Conservation (phyloP, 352 stramenopile genomes). For the Pythium periplocum region DNA sequence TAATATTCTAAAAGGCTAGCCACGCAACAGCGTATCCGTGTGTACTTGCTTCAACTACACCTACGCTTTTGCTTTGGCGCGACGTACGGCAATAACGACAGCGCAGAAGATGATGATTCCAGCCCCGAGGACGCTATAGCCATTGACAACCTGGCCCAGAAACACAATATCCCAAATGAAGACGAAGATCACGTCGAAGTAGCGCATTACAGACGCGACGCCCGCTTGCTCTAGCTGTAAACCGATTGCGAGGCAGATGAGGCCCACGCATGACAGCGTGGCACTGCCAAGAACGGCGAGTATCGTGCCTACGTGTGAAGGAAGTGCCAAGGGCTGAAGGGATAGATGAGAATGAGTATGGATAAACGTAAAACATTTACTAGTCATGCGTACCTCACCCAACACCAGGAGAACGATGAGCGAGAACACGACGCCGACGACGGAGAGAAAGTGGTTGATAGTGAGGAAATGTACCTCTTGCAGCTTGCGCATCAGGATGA, state of each 20-base stretch:
- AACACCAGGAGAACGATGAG: conserved; percentile 18
- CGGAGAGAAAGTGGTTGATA: conserved; percentile 43
- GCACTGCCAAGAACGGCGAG: conserved; percentile 34
- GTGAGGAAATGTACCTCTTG: conserved; percentile 36
- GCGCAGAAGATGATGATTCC: conserved; percentile 48
- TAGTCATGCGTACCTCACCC: too few relatives aligned
- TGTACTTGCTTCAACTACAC: too few relatives aligned
- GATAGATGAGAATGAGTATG: too few relatives aligned
- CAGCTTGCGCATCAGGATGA: conserved; percentile 53
- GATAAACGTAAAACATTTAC: too few relatives aligned
- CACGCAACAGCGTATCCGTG: too few relatives aligned
- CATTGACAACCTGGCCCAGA: conserved; percentile 44
- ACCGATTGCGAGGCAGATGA: conserved; percentile 50
- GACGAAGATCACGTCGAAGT: conserved; percentile 70
- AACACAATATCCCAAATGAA: conserved; percentile 44
- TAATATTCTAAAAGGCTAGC: too few relatives aligned
- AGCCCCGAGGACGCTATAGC: conserved; percentile 54
- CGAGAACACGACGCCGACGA: conserved; percentile 32
- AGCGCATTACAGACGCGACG: conserved; percentile 62
- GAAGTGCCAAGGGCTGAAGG: conserved; percentile 13
- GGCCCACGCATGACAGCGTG: conserved; percentile 39
- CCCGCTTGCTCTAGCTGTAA: conserved; percentile 56
- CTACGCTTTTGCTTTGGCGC: conserved; percentile 14
- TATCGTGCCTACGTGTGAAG: conserved; percentile 21
- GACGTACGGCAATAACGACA: conserved; percentile 41